phyloP scores from a whole-genome alignment of 2,329 filamentous ascomycete species.

The Parascedosporium putredinis region DNA sequence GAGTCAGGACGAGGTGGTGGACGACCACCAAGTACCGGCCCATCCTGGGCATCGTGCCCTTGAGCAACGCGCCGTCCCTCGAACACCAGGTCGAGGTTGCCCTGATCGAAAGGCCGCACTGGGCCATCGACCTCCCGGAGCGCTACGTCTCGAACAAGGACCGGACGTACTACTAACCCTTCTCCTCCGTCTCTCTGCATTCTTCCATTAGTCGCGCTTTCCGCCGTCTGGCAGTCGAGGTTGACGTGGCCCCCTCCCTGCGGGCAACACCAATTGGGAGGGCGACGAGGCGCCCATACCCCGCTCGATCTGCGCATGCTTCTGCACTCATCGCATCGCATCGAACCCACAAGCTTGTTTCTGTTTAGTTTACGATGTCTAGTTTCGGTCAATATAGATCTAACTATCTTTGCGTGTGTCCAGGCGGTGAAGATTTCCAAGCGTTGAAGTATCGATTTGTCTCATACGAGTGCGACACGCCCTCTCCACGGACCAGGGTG shows the following conservation, averaged over 20 bases:
- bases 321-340: not conserved
- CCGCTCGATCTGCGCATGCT: not conserved
- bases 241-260: not conserved
- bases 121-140: slow-evolving; percentile 69
- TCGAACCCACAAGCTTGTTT: not conserved
- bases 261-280: too few species aligned
- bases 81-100: slow-evolving; percentile 59
- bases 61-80: slow-evolving; percentile 16
- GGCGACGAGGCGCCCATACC: too few species aligned
- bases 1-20: slow-evolving; percentile 46
- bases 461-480: too few species aligned
- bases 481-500: too few species aligned
- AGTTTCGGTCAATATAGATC: not conserved
- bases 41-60: slow-evolving; percentile 63
- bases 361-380: not conserved
- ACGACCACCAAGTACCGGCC: slow-evolving; percentile 87
- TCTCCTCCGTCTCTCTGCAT: not conserved
- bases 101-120: slow-evolving; percentile 75
- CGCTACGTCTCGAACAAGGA: slow-evolving; percentile 44
- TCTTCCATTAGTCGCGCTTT: too few species aligned
- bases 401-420: not conserved
- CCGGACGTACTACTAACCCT: slow-evolving; percentile 2
- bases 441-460: not conserved
- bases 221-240: not conserved
- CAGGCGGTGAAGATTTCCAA: not conserved